phyloP scores from a whole-genome alignment of 2,329 filamentous ascomycete genomes.

The Cadophora malorum region DNA sequence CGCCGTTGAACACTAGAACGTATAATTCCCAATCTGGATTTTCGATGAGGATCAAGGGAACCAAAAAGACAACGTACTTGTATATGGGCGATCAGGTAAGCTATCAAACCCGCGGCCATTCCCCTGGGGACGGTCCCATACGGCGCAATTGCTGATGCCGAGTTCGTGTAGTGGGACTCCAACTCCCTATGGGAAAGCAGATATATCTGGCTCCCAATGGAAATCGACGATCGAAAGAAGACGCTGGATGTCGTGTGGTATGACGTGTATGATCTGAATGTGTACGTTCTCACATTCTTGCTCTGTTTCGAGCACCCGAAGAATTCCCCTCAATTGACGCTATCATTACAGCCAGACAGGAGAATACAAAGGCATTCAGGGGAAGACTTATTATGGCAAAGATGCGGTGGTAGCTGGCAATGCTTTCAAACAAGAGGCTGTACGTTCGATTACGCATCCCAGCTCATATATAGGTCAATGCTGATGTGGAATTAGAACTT shows the following conservation, averaged over 20 bases:
- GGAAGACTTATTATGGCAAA: slow-evolving; percentile 54
- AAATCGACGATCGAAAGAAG: slow-evolving; percentile 59
- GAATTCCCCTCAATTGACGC: background rate
- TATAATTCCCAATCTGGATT: slow-evolving; percentile 61
- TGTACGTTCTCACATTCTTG: slow-evolving; percentile 45
- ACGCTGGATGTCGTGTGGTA: slow-evolving; percentile 58
- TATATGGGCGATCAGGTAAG: slow-evolving; percentile 39
- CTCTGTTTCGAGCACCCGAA: too few species aligned
- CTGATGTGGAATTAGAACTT: slow-evolving; percentile 16
- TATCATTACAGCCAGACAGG: slow-evolving; percentile 16
- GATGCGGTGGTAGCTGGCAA: slow-evolving; percentile 53
- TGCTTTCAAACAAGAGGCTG: slow-evolving; percentile 63
- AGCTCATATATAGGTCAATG: too few species aligned
- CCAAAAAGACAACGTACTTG: slow-evolving; percentile 56
- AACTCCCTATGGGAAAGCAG: slow-evolving; percentile 63
- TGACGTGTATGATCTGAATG: slow-evolving; percentile 61
- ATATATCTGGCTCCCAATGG: slow-evolving; percentile 62
- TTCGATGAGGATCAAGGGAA: slow-evolving; percentile 54
- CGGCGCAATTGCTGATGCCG: slow-evolving; percentile 33
- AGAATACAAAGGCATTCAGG: slow-evolving; percentile 50
- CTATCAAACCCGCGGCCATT: background rate
- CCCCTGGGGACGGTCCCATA: background rate
- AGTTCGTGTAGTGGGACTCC: slow-evolving; percentile 57
- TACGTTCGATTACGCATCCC: too few species aligned
- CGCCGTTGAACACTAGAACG: slow-evolving; percentile 57